Percentiles rank a stretch among this genome's conserved stretches.
Evolutionary conservation across 352 stramenopile species (phyloP).

Genomic region (Phytophthora agathidicida): DNA sequence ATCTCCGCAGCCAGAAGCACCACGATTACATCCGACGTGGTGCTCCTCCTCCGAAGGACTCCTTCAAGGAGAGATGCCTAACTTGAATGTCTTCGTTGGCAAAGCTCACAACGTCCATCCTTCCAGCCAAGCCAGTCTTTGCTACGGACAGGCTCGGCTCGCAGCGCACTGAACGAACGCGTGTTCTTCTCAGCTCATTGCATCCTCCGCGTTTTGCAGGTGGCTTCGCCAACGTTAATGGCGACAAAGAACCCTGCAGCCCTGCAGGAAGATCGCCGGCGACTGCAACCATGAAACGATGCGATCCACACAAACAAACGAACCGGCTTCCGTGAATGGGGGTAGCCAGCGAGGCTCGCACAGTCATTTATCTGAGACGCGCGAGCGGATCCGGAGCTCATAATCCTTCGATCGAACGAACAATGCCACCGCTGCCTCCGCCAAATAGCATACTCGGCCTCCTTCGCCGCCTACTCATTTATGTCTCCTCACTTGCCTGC

Average conservation of each 20-base stretch:
- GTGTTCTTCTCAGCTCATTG: background rate
- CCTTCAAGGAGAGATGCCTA: background rate
- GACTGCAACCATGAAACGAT: constrained; percentile 9
- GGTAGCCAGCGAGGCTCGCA: constrained; percentile 6
- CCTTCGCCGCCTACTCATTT: background rate
- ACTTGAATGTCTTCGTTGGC: background rate
- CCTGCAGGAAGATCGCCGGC: background rate
- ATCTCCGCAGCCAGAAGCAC: background rate
- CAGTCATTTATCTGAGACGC: constrained; percentile 29
- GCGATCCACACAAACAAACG: constrained; percentile 24
- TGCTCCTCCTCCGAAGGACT: background rate
- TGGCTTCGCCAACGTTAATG: background rate
- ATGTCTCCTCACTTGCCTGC: background rate
- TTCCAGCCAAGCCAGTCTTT: background rate
- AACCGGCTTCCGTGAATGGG: constrained; percentile 33
- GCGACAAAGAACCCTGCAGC: constrained; percentile 5
- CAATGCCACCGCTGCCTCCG: background rate
- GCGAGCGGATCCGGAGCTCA: constrained; percentile 17
- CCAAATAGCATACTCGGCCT: constrained; percentile 22
- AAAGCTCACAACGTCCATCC: constrained; percentile 5
- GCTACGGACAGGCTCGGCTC: too few relatives aligned
- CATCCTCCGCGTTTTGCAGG: constrained; percentile 10
- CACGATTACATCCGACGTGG: background rate
- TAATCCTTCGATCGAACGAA: constrained; percentile 37
- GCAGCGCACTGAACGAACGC: too few relatives aligned